Base-by-base conservation (phyloP, 495 filamentous ascomycete genomes). In the Jackrogersella multiformis region DNA sequence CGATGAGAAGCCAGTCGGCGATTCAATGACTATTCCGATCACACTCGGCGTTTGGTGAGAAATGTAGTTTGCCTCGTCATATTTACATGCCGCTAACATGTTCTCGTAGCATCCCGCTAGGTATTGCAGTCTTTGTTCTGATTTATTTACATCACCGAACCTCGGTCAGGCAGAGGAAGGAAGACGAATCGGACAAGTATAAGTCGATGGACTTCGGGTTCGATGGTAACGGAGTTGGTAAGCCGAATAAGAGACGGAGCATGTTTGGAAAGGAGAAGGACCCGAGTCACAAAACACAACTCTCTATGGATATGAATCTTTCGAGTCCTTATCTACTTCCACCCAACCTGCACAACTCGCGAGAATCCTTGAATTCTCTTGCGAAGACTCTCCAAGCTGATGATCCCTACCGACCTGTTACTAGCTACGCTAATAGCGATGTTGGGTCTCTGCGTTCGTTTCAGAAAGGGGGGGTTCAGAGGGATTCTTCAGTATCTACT, bases 161-260 rank as follows among this genome's bases (percentile, higher is more conserved):
- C 69, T 80, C 91, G 13, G 85, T 86, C 68, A 94, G 86, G 66
- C 85, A 93, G 61, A 82, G 84, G 61, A 79, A 80, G 38, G 95
- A 99, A 80, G 95, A 99, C 76, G 82, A 84, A 28, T 87, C 91
- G 62, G 94, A 97, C 74, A 90, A 92, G 68, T 91, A 96, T 76
- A 96, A 90, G 72, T 97, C 92, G 1, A 85, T 98, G 73, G 95
- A 99, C 75, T 99, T 98, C 74, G 95, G 95, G 26, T 77, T 97
- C 75, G 91, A 86, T 9, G 82, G 81, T 4, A 66, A 56, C 20
- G 38, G 69, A n/a, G 15, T 34, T 65, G 75, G 62, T 21, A 77
- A 79, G 42, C 64, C 70, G 8, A 71, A 57, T 39, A 81, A 84
- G 56, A 83, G 81, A 62, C 81, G 74, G 68, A 81, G 76, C 24